Evolutionary conservation across 192 early-diverging fungal genomes (phyloP), one percentile per base, ranked within the genome.

Genomic region (Entomortierella chlamydospora): DNA sequence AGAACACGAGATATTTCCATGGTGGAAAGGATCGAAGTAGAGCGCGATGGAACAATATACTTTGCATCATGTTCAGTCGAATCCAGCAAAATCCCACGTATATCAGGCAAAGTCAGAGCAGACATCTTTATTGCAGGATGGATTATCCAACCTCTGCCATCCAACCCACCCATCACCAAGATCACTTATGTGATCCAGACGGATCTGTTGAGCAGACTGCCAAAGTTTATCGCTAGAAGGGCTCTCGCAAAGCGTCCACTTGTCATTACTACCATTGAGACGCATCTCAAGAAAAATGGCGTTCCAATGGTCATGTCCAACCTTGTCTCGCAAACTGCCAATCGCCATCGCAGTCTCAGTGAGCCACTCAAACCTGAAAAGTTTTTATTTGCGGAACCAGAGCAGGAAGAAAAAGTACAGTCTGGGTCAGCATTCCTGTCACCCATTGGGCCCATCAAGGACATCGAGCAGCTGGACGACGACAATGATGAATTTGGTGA

Each of bases 111-210:
- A 73, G 79, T 72, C 28, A 67, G 87, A 49, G 64, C 78, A 12
- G 52, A 79, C 9, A 69, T 89, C 30, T 60, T 81, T 73, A 67
- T 89, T 17, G 85, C 84, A 61, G 88, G 88, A 23, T 89, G 88
- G 88, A 83, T 89, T 42, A 64, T 89, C 25, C 83, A 89, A 50
- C 88, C 88, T 23, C 20, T 87, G 12, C 65, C 80, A 33, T 69
- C 70, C 13, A 71, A 82, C 43, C 83, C 85, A 1, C 84, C 77
- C 13, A 70, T 84, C 29, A 89, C 86, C 18, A 83, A 84, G 68
- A 76, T 89, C 20, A 87, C 79, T 6, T 89, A 83, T 71, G 68
- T 89, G n/a, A 78, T 87, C 55, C 88, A 89, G 63, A 81, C 83
- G 17, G 82, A 73, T 26, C 72, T 85, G 53, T 71, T 82, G 55